Base-by-base conservation (phyloP, 495 filamentous ascomycete species). In the Rhypophila decipiens region DNA sequence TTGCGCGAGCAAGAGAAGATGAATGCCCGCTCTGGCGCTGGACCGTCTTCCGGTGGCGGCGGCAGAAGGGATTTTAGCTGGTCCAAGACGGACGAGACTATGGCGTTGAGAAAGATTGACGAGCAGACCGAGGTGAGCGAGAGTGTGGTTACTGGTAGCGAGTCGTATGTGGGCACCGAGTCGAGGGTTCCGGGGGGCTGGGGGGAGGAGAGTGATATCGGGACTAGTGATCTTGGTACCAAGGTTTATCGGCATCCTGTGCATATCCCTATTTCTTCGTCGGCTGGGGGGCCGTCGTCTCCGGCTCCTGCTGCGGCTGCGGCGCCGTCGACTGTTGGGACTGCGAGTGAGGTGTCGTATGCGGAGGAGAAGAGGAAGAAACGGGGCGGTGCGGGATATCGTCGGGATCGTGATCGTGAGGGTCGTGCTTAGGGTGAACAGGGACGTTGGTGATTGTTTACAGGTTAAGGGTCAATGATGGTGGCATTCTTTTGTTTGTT, bases 221-320 rank as follows among this genome's bases (percentile, higher is more conserved):
- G 68, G 24, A 73, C 76, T 5, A 76, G 78, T 42, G 80, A 79
- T 1, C 62, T 77, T 11, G 88, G 88, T 19, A 93, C 88, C 17
- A 90, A 87, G 72, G 80, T 76, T 39, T 95, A 95, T 61, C 78
- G 76, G 49, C 87, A 90, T 63, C 74, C 83, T 1, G 87, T 91
- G 52, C 86, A 88, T 0, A 87, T 87, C 1, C 64, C 90, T 57
- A 82, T 74, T 29, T 37, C 41, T n/a, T n/a, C n/a, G n/a, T n/a
- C n/a, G n/a, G n/a, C n/a, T n/a, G n/a, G n/a, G 17, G 41, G 48
- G 24, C 20, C 29, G 7, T 33, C 29, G 7, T 33, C 29, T 33
- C 13, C 29, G 7, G 7, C 29, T 33, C 8, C 29, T 13, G 8
- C 29, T 24, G 21, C 39, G 20, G 24, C 19, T 20, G 3, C 4